Evolutionary conservation across 1,284 basidiomycete genomes (phyloP).

Genomic region (Cryptococcus floricola): DNA sequence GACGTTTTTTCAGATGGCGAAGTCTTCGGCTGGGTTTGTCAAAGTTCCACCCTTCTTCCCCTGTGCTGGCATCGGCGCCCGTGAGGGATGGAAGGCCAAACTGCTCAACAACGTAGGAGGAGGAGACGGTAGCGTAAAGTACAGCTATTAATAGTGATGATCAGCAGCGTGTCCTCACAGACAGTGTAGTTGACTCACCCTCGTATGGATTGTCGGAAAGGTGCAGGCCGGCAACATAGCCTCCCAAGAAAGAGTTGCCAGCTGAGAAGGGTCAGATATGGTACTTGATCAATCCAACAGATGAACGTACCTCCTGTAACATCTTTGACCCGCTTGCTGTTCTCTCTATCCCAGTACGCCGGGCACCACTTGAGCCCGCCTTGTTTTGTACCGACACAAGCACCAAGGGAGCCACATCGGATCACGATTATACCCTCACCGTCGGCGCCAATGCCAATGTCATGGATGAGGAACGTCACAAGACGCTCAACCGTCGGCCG

Average conservation of each 20-base stretch:
- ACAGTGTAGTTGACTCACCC: slow-evolving; percentile 13
- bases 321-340: slow-evolving; percentile 27
- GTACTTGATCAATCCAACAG: not conserved
- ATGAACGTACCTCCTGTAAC: slow-evolving; percentile 37
- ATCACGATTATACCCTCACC: slow-evolving; percentile 35
- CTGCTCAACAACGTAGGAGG: slow-evolving; percentile 45
- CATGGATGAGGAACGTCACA: slow-evolving; percentile 24
- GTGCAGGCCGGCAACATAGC: slow-evolving; percentile 36
- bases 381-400: slow-evolving; percentile 32
- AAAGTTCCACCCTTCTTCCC: slow-evolving; percentile 34
- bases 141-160: slow-evolving; percentile 15
- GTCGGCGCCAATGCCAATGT: slow-evolving; percentile 26
- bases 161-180: not conserved
- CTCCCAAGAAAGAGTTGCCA: slow-evolving; percentile 44
- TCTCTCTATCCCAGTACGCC: slow-evolving; percentile 25
- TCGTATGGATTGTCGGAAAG: slow-evolving; percentile 32
- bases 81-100: slow-evolving; percentile 29
- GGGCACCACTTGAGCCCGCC: slow-evolving; percentile 37
- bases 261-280: slow-evolving; percentile 17
- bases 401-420: slow-evolving; percentile 39
- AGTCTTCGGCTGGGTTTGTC: slow-evolving; percentile 25
- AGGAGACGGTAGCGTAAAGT: slow-evolving; percentile 37
- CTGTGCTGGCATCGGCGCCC: not conserved
- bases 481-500: slow-evolving; percentile 19
- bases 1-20: slow-evolving; percentile 10